Base-by-base conservation (phyloP, 192 early-diverging fungal genomes). In the Mortierella hygrophila region DNA sequence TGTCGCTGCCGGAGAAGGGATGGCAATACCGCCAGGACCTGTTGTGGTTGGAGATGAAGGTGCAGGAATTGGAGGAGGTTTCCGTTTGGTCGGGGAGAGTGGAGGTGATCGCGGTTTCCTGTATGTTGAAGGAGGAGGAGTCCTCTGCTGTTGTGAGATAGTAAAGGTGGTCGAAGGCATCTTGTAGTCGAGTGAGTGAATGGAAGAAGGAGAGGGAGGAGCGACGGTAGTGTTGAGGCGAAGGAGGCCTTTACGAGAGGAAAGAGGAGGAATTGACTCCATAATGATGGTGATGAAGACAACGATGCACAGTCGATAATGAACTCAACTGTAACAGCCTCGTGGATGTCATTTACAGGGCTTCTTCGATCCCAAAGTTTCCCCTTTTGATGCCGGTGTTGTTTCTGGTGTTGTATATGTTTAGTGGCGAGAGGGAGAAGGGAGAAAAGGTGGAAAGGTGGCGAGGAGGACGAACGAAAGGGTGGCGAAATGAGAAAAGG, bases 1-100 rank as follows among this genome's bases (percentile, higher is more conserved):
- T 0, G 55, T 60, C 8, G 55, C 55, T 35, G 29, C 60, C 13
- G 60, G 60, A 32, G 60, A 65, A 65, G 60, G 26, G 29, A 65
- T 65, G 26, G 60, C 9, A 32, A 65, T 65, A 26, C 60, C 60
- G 23, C 60, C 60, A 32, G 29, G 29, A 15, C 26, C 60, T 65
- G 60, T 11, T 65, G 60, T 32, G n/a, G 29, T 65, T 29, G 60
- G 60, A 32, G 60, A 65, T 20, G 37, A 37, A 32, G 71, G 37
- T 15, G 44, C 57, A 42, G 41, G 16, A 10, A 80, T 23, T 23
- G 60, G 46, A 8, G 71, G 60, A 38, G 78, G 72, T 68, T 74
- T 80, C 72, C 78, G 72, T 41, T 49, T 80, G 26, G 78, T 73
- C 5, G 78, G 72, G 0, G 78, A 72, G 2, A 80, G 46, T 18